A percentile compares a stretch with the other conserved stretches of the same genome.
These are phyloP conservation scores for Catenaria anguillulae DNA, from an alignment of 371 early-diverging fungal species.

Conservation along the genomic window DNA sequence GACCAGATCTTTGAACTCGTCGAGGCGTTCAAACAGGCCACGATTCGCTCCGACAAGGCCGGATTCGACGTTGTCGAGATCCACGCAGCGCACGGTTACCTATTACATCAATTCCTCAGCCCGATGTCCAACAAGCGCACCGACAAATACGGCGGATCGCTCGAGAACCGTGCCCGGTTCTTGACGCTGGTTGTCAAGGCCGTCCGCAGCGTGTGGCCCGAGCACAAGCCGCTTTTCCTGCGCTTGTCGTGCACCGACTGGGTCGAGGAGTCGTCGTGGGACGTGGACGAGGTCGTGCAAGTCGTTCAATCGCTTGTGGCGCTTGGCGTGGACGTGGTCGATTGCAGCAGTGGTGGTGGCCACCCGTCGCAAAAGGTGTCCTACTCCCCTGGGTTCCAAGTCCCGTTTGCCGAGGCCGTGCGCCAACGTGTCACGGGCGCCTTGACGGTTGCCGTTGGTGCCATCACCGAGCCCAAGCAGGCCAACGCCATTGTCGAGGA, in stretches of 20 bases:
- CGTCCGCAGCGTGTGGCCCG: conserved; percentile 55
- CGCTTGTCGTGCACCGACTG: conserved; percentile 60
- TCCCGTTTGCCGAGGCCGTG: conserved; percentile 45
- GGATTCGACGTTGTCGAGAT: conserved; percentile 78
- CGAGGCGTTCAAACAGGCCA: conserved; percentile 50
- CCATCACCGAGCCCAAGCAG: conserved; percentile 43
- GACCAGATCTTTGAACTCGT: conserved; percentile 44
- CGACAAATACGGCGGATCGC: conserved; percentile 64
- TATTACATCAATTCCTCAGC: conserved; percentile 61
- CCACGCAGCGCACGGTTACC: conserved; percentile 68
- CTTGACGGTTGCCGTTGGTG: conserved; percentile 53
- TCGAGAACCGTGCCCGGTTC: conserved; percentile 60
- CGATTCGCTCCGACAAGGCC: conserved; percentile 38
- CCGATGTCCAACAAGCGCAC: conserved; percentile 66
- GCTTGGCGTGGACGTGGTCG: conserved; percentile 59
- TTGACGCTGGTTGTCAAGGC: conserved; percentile 41
- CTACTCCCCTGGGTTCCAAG: conserved; percentile 46
- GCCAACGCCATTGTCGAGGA: conserved; percentile 50
- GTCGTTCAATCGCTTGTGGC: conserved; percentile 35
- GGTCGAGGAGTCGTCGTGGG: conserved; percentile 44
- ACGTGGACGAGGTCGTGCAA: conserved; percentile 42
- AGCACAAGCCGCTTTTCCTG: conserved; percentile 60
- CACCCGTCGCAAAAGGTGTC: conserved; percentile 31
- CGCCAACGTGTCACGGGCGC: conserved; percentile 38
- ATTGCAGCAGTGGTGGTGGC: conserved; percentile 55